phyloP scores from a whole-genome alignment of 805 yeast species.

The Candida chauliodis region DNA sequence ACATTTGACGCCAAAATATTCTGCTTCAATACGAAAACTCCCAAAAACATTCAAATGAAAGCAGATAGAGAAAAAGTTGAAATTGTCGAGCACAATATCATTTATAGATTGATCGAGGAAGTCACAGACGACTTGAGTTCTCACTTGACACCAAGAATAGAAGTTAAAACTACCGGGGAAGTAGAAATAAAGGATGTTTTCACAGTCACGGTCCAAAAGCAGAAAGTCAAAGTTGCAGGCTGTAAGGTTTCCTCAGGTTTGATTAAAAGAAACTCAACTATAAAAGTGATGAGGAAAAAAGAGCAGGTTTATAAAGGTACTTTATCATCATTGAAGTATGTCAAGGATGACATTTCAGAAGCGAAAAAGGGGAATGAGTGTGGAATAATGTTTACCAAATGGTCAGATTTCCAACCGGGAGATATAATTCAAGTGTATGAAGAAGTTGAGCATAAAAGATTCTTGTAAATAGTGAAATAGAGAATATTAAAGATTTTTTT shows the following conservation, averaged over 20 bases:
- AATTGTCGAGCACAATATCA: slow-evolving; percentile 68
- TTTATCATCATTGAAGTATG: slow-evolving; percentile 71
- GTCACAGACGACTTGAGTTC: slow-evolving; percentile 64
- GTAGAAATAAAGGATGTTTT: slow-evolving; percentile 71
- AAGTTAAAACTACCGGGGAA: slow-evolving; percentile 62
- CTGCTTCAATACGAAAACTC: slow-evolving; percentile 71
- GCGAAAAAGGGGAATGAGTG: slow-evolving; percentile 87
- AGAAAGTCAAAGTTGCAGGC: slow-evolving; percentile 73
- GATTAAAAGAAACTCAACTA: slow-evolving; percentile 54
- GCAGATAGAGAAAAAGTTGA: slow-evolving; percentile 58
- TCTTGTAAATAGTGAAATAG: slow-evolving; percentile 19
- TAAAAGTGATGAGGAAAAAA: slow-evolving; percentile 54
- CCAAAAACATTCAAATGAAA: slow-evolving; percentile 56
- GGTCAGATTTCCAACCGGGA: slow-evolving; percentile 69
- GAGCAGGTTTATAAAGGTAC: slow-evolving; percentile 53
- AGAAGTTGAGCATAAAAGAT: slow-evolving; percentile 45
- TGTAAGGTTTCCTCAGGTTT: slow-evolving; percentile 73
- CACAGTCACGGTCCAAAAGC: slow-evolving; percentile 58
- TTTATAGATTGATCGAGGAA: slow-evolving; percentile 83
- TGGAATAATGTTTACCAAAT: slow-evolving; percentile 70
- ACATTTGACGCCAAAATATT: slow-evolving; percentile 61
- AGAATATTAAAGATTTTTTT: no score
- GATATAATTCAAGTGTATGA: slow-evolving; percentile 75
- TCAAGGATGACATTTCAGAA: slow-evolving; percentile 73
- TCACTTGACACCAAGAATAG: slow-evolving; percentile 61